A percentile compares a stretch with the other conserved stretches of the same genome.
These are phyloP conservation scores for Jaapia argillacea DNA, from an alignment of 768 basidiomycete genomes.

Conservation along the genomic window DNA sequence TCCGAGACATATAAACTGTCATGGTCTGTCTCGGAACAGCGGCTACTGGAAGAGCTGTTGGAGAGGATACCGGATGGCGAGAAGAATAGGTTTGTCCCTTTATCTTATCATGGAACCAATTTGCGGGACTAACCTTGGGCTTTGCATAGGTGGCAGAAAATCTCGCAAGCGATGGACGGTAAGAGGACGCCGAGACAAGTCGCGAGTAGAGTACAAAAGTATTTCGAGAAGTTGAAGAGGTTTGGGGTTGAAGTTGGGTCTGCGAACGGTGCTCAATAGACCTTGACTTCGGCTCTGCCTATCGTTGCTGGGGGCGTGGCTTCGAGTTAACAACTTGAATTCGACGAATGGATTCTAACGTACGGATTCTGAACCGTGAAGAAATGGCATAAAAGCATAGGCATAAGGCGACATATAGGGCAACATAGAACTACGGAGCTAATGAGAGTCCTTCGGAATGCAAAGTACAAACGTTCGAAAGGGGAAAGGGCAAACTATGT, in stretches of 20 bases:
- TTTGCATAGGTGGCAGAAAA: conserved; percentile 62
- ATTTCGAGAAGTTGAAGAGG: conserved; percentile 74
- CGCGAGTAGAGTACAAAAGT: conserved; percentile 84
- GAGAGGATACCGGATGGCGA: conserved; percentile 72
- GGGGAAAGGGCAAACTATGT: no score
- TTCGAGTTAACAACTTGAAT: no score
- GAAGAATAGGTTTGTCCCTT: conserved; percentile 55
- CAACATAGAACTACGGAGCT: no score
- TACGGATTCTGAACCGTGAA: no score
- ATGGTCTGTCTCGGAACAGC: conserved; percentile 71
- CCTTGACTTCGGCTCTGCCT: no score
- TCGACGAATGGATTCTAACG: no score
- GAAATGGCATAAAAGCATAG: no score
- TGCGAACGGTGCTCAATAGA: no score
- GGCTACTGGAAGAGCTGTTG: conserved; percentile 61
- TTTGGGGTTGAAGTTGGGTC: conserved; percentile 52
- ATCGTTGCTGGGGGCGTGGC: no score
- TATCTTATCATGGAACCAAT: not conserved
- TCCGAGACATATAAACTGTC: conserved; percentile 78
- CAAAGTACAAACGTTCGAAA: no score
- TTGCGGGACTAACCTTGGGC: conserved; percentile 4
- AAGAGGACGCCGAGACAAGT: conserved; percentile 72
- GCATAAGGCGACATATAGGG: no score
- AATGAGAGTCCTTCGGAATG: no score
- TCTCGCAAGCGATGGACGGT: conserved; percentile 75